Conservation (phyloP, 1,284 basidiomycete genomes). For the Ustilago lituana region DNA sequence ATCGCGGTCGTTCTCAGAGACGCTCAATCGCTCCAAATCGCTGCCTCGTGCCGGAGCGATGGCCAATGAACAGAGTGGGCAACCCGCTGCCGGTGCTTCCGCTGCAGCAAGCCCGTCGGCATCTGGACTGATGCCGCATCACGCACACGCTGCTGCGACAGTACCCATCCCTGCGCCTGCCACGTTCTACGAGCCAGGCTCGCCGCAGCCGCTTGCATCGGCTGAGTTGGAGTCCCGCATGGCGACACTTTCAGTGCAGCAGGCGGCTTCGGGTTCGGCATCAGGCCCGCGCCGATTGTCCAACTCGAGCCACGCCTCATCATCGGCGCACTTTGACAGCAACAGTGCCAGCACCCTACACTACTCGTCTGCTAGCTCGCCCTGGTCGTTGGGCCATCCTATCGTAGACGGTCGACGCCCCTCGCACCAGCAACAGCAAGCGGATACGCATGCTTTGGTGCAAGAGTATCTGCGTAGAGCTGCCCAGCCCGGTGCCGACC, state of each 20-base stretch:
- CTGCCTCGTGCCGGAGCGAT: constrained; percentile 34
- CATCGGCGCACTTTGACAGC: constrained; percentile 38
- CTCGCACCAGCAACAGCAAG: constrained; percentile 24
- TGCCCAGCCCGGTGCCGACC: constrained; percentile 15
- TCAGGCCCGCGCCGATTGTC: constrained; percentile 17
- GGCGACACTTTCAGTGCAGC: constrained; percentile 30
- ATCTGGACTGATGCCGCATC: constrained; percentile 6
- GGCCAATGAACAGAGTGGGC: constrained; percentile 20
- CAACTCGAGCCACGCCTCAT: constrained; percentile 35
- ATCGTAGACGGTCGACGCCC: constrained; percentile 5
- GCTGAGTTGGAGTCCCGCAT: constrained; percentile 36
- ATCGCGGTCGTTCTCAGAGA: constrained; percentile 52
- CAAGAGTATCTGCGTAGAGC: constrained; percentile 43
- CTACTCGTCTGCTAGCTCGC: constrained; percentile 38
- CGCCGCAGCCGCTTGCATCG: constrained; percentile 13
- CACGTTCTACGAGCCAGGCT: constrained; percentile 21
- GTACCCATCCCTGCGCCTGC: constrained; percentile 11
- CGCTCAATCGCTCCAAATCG: constrained; percentile 55
- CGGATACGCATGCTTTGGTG: constrained; percentile 40
- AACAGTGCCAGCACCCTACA: constrained; percentile 34
- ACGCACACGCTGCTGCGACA: constrained; percentile 4
- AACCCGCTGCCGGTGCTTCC: background rate
- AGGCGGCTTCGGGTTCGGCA: constrained; percentile 2
- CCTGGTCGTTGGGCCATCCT: constrained; percentile 30
- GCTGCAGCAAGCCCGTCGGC: constrained; percentile 1